phyloP scores from a whole-genome alignment of 106 monocot genomes.

The Dendrobium nobile region DNA sequence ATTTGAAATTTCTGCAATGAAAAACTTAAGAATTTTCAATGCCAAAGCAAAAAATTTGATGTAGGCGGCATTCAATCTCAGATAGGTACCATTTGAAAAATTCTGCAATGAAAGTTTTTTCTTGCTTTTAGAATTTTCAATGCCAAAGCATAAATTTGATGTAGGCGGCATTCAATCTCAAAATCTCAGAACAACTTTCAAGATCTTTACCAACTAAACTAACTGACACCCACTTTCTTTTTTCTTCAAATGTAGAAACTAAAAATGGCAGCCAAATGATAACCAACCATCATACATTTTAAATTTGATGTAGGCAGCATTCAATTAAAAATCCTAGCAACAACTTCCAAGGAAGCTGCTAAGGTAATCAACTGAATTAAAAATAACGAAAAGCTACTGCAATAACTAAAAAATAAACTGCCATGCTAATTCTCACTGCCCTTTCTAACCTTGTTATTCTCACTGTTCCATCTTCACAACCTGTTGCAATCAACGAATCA shows the following conservation, averaged over 20 bases:
- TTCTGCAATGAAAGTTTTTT: too few species aligned
- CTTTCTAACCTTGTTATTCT: conserved; percentile 65
- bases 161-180: too few species aligned
- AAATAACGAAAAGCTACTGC: background rate
- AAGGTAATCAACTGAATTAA: conserved; percentile 1
- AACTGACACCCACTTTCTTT: background rate
- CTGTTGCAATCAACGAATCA: conserved; percentile 64
- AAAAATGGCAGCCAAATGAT: background rate
- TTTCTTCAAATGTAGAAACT: background rate
- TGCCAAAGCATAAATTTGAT: too few species aligned
- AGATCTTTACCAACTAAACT: too few species aligned
- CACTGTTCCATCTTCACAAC: conserved; percentile 98
- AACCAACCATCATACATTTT: background rate
- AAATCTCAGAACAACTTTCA: too few species aligned
- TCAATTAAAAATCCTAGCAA: too few species aligned
- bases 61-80: too few species aligned
- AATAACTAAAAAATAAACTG: background rate
- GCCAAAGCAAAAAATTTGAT: too few species aligned
- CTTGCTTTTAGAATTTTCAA: too few species aligned
- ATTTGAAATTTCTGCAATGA: too few species aligned
- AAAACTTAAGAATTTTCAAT: too few species aligned
- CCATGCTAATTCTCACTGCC: background rate
- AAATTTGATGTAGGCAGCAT: too few species aligned
- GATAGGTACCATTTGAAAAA: background rate
- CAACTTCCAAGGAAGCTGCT: background rate